Percentiles rank a stretch among this genome's conserved stretches.
Evolutionary conservation across 495 filamentous ascomycete species (phyloP).

Genomic region (Rostrohypoxylon terebratum): DNA sequence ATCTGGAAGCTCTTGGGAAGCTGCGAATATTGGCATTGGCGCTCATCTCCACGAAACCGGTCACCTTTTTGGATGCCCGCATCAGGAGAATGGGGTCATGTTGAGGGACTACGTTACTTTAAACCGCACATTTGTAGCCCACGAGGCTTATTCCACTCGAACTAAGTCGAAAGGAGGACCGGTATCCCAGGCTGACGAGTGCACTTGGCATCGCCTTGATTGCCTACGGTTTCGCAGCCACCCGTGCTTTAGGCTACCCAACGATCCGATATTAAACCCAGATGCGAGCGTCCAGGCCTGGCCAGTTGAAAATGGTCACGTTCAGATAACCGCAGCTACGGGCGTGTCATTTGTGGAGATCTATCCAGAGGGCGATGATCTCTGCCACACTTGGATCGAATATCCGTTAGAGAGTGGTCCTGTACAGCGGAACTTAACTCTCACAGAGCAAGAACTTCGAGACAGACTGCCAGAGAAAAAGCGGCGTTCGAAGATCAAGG

Average conservation of each 20-base stretch:
- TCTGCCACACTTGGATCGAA: constrained; percentile 83
- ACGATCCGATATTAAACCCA: constrained; percentile 70
- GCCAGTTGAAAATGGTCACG: constrained; percentile 83
- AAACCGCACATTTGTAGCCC: constrained; percentile 82
- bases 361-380: constrained; percentile 76
- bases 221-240: constrained; percentile 88
- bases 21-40: constrained; percentile 90
- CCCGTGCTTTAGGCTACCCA: constrained; percentile 87
- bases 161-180: constrained; percentile 84
- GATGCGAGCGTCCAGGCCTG: constrained; percentile 90
- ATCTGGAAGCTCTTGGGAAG: constrained; percentile 89
- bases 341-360: constrained; percentile 88
- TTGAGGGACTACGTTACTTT: constrained; percentile 83
- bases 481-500: constrained; percentile 74
- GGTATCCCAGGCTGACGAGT: constrained; percentile 80
- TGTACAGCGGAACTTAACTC: constrained; percentile 74
- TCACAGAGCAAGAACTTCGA: constrained; percentile 81
- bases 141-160: constrained; percentile 84
- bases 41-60: constrained; percentile 91
- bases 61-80: constrained; percentile 87
- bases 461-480: constrained; percentile 74
- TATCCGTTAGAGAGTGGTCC: constrained; percentile 71
- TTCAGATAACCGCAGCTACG: constrained; percentile 81
- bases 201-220: constrained; percentile 89
- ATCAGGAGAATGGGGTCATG: constrained; percentile 90